A percentile compares a stretch with the other conserved stretches of the same genome.
phyloP scores from a whole-genome alignment of 768 basidiomycete species.

The Gloeopeniophorella convolvens region DNA sequence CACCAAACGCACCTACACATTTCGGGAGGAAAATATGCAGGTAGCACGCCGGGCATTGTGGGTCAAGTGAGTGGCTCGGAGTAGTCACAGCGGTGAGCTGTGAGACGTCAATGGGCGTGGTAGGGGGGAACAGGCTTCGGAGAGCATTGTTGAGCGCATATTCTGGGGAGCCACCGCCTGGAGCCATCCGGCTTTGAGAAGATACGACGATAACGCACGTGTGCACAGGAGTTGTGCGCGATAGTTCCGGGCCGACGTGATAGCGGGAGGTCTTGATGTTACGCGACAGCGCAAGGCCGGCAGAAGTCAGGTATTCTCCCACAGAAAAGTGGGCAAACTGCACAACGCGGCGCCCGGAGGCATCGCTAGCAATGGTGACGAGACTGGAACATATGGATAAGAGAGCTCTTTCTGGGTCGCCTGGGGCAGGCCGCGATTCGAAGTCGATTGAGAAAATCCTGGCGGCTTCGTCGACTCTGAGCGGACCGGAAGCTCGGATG shows the following conservation, averaged over 20 bases:
- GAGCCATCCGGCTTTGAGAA: too few species aligned
- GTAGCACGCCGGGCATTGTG: too few species aligned
- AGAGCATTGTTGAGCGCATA: too few species aligned
- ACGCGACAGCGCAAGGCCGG: neutral
- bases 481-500: neutral
- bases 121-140: too few species aligned
- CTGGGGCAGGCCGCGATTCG: neutral
- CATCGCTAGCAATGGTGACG: neutral
- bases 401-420: neutral
- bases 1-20: too few species aligned
- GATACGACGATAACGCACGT: neutral
- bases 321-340: slow-evolving; percentile 12
- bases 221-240: neutral
- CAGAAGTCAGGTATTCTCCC: slow-evolving; percentile 2
- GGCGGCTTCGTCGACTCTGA: neutral
- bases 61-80: too few species aligned
- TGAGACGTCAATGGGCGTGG: too few species aligned
- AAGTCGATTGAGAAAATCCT: neutral
- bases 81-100: too few species aligned
- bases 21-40: too few species aligned
- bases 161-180: too few species aligned
- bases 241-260: neutral
- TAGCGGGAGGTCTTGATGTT: neutral
- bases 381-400: neutral
- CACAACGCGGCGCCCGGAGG: neutral